Percentiles rank a stretch among this genome's conserved stretches.
Conservation (phyloP, 305 asterid genomes). For the Petunia hybrid region DNA sequence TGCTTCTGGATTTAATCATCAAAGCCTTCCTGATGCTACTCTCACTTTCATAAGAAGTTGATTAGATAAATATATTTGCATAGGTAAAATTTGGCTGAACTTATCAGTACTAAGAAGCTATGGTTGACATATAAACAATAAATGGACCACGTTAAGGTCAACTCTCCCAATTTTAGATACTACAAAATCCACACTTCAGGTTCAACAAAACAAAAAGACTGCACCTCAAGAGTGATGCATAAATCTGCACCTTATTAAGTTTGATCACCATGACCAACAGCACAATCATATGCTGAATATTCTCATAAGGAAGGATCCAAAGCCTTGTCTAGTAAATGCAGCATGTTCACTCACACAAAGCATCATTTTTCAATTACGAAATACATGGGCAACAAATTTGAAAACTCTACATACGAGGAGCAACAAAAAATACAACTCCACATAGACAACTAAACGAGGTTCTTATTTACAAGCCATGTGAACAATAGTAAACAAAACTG, state of each 20-base stretch:
- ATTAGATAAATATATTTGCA: not conserved
- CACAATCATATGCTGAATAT: constrained; percentile 9
- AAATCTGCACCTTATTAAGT: not conserved
- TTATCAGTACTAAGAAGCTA: not conserved
- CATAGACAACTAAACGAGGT: not conserved
- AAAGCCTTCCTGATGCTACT: constrained; percentile 13
- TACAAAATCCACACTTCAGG: not conserved
- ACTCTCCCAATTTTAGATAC: no score
- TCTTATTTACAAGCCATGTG: not conserved
- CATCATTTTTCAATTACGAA: not conserved
- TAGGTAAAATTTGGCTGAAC: not conserved
- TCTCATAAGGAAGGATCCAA: constrained; percentile 28
- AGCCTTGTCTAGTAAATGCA: not conserved
- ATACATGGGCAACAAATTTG: not conserved
- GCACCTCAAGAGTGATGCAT: constrained; percentile 25
- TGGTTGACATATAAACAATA: not conserved
- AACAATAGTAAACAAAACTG: not conserved
- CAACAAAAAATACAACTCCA: not conserved
- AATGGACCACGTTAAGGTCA: no score
- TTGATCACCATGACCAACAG: not conserved
- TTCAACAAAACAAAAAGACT: not conserved
- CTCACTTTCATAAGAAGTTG: not conserved
- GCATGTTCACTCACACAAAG: not conserved
- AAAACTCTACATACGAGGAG: not conserved
- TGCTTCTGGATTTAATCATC: constrained; percentile 14